Conservation (phyloP, 1,139 yeast genomes). For the Kodamaea sp. region DNA sequence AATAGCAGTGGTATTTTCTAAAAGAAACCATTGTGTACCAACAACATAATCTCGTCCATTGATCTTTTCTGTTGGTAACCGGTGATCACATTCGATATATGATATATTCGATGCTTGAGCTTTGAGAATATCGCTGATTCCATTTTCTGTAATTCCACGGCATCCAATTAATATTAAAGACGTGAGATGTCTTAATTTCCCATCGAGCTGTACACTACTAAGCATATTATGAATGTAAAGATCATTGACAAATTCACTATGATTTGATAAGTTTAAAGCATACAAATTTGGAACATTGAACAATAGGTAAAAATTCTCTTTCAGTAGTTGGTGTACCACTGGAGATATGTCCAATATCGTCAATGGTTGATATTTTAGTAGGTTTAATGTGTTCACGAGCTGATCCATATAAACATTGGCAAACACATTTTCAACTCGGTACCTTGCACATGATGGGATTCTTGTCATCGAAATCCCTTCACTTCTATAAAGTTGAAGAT, state of each 20-base stretch:
- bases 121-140: slow-evolving; percentile 18
- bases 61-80: slow-evolving; percentile 7
- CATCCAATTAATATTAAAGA: slow-evolving; percentile 26
- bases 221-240: slow-evolving; percentile 25
- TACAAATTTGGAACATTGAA: slow-evolving; percentile 30
- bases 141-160: slow-evolving; percentile 20
- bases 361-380: slow-evolving; percentile 15
- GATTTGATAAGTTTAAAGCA: slow-evolving; percentile 33
- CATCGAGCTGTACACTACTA: slow-evolving; percentile 20
- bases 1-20: slow-evolving; percentile 1
- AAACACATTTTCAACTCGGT: slow-evolving; percentile 35
- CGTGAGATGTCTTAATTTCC: slow-evolving; percentile 22
- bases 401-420: slow-evolving; percentile 24
- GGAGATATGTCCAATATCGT: slow-evolving; percentile 17
- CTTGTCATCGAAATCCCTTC: slow-evolving; percentile 8
- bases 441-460: slow-evolving; percentile 7
- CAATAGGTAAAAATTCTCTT: slow-evolving; percentile 26
- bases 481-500: slow-evolving; percentile 7
- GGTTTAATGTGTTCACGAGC: slow-evolving; percentile 17
- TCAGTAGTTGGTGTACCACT: slow-evolving; percentile 8
- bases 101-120: slow-evolving; percentile 16
- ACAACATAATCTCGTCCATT: slow-evolving; percentile 13
- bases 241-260: slow-evolving; percentile 26
- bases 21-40: slow-evolving; percentile 24
- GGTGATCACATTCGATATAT: slow-evolving; percentile 25